Evolutionary conservation across 2,329 filamentous ascomycete species (phyloP).

Genomic region (Penicillium decumbens): DNA sequence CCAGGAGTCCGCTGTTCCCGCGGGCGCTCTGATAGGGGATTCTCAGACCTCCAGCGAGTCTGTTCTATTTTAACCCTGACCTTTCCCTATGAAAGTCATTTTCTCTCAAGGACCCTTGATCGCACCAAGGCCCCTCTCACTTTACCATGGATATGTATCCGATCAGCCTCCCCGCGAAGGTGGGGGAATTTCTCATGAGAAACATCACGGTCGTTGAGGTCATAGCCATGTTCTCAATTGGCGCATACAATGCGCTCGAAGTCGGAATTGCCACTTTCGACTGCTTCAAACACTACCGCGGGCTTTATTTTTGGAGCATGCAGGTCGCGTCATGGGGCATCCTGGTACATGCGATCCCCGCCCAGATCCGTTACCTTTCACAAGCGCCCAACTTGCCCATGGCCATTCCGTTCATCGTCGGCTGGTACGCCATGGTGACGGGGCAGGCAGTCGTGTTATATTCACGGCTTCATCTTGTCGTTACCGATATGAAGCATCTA

Average conservation of each 20-base stretch:
- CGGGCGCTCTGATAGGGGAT: neutral
- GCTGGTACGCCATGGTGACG: conserved; percentile 42
- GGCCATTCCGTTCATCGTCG: conserved; percentile 22
- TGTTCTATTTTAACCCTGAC: neutral
- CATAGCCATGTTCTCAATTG: conserved; percentile 12
- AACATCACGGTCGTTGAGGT: conserved; percentile 7
- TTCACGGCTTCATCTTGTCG: conserved; percentile 42
- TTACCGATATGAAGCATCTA: conserved; percentile 30
- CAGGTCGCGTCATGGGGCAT: conserved; percentile 38
- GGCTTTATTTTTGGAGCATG: conserved; percentile 46
- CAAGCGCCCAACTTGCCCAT: neutral
- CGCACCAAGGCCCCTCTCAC: neutral
- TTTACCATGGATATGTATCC: conserved; percentile 8
- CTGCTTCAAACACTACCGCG: conserved; percentile 39
- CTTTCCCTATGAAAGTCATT: neutral
- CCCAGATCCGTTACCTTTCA: conserved; percentile 19
- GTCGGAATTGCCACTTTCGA: conserved; percentile 40
- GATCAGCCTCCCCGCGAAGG: conserved; percentile 2
- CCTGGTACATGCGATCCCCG: conserved; percentile 33
- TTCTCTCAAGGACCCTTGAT: neutral
- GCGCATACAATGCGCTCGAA: conserved; percentile 41
- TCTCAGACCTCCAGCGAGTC: neutral
- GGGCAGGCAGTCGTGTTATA: conserved; percentile 45
- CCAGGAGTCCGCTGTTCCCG: neutral
- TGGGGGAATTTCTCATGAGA: conserved; percentile 1